Percentiles rank a stretch among this genome's conserved stretches.
Conservation (phyloP, 306 rosid species). For the Macrotyloma uniflorum region DNA sequence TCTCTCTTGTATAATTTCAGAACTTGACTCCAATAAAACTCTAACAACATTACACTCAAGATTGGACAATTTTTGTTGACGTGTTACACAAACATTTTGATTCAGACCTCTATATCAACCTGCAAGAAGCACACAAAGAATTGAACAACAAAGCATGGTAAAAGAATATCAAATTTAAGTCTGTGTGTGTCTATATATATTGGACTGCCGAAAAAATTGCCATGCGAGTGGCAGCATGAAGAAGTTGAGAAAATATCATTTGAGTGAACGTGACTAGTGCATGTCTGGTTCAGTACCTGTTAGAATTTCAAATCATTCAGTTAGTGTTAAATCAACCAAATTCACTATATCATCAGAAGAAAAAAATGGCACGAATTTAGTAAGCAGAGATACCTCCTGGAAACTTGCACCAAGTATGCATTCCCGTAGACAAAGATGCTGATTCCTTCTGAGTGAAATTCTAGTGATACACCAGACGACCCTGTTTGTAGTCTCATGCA, state of each 20-base stretch:
- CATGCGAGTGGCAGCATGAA: background rate
- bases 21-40: no score
- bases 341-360: background rate
- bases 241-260: background rate
- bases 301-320: background rate
- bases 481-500: background rate
- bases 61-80: no score
- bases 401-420: background rate
- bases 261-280: background rate
- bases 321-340: conserved; percentile 10
- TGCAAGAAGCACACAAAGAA: no score
- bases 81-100: no score
- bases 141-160: no score
- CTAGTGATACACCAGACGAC: background rate
- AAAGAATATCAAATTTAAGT: no score
- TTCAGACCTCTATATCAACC: no score
- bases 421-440: background rate
- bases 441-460: background rate
- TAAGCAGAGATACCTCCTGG: background rate
- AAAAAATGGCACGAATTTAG: background rate
- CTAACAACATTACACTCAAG: no score
- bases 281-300: background rate
- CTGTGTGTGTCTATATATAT: no score
- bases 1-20: no score
- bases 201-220: no score